Evolutionary conservation across 2,329 filamentous ascomycete genomes (phyloP), one percentile per base, ranked within the genome.

Genomic region (Arachnomyces sp.): DNA sequence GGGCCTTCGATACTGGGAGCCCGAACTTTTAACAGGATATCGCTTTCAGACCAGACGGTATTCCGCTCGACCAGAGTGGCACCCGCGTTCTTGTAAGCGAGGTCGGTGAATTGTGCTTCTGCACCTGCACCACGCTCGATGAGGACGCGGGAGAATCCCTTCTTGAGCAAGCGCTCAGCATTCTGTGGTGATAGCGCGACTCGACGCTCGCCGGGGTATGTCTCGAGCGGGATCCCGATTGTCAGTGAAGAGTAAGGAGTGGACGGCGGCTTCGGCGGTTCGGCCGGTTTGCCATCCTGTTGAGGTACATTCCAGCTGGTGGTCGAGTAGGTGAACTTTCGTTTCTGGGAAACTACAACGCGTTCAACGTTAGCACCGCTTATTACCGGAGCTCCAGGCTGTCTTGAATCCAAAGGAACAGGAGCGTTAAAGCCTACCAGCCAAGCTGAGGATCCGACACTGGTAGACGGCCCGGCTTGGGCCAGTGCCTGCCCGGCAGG

Each of bases 121-220:
- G 74, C 69, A 7, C 88, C 88, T n/a, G 87, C 87, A 29, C 85
- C 85, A 14, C 79, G 77, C 66, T 94, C 85, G 29, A 95, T 75
- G 2, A 94, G 66, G 16, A 95, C 77, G 46, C 79, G 78, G 28
- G 72, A 74, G 59, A 87, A 92, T 28, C 87, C 88, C 61, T 93
- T 94, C 61, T 93, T 93, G 47, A 89, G 76, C 1, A 95, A 67
- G 1, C 93, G 68, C 2, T 81, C 75, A 12, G 88, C 85, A 66
- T 94, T 94, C 48, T 85, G 78, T 1, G 88, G 88, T 0, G 86
- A 90, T 41, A 94, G 73, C 21, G 88, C 86, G 11, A 94, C 87
- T 37, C 88, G 84, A 31, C 83, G 80, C 66, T 95, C 88, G 43
- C 81, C 78, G 1, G 80, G 76, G 53, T 76, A 87, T n/a, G 77